A percentile compares a stretch with the other conserved stretches of the same genome.
phyloP scores from a whole-genome alignment of 768 basidiomycete genomes.

The Omphalotus guepiniiformis region DNA sequence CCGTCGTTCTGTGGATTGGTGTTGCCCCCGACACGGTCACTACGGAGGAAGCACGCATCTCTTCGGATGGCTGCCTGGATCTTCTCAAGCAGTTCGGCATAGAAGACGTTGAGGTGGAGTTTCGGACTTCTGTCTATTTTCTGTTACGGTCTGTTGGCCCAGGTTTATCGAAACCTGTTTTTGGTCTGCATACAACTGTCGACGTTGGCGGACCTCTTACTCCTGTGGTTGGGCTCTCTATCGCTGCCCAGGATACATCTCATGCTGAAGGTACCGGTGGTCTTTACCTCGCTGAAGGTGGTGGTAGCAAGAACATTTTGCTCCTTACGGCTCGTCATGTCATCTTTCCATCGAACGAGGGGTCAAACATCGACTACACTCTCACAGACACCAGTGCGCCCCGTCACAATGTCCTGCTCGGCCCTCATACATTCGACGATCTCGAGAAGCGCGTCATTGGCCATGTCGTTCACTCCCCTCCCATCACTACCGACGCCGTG shows the following conservation, averaged over 20 bases:
- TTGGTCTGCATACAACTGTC: conserved; percentile 9
- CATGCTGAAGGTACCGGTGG: conserved; percentile 18
- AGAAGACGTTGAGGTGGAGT: neutral
- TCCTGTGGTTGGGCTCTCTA: conserved; percentile 10
- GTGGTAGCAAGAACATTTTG: conserved; percentile 11
- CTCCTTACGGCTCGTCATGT: conserved; percentile 12
- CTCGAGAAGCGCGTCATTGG: neutral
- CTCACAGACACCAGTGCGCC: conserved; percentile 6
- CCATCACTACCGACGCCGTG: conserved; percentile 7
- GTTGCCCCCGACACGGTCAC: neutral
- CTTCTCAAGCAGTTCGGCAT: neutral
- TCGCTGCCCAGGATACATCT: conserved; percentile 13
- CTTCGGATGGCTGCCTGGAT: neutral
- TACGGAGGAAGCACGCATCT: neutral
- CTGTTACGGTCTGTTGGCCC: neutral
- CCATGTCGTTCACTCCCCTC: neutral
- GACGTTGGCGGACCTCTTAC: neutral
- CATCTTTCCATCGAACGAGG: neutral
- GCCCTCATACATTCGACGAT: conserved; percentile 5
- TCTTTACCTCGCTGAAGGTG: conserved; percentile 14
- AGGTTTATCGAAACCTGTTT: neutral
- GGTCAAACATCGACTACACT: conserved; percentile 7
- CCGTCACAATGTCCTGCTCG: conserved; percentile 14
- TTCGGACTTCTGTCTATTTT: neutral
- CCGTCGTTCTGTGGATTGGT: neutral